These are phyloP conservation scores for Eragrostis tef DNA, from an alignment of 202 grass and related monocot species.

Conservation along the genomic window DNA sequence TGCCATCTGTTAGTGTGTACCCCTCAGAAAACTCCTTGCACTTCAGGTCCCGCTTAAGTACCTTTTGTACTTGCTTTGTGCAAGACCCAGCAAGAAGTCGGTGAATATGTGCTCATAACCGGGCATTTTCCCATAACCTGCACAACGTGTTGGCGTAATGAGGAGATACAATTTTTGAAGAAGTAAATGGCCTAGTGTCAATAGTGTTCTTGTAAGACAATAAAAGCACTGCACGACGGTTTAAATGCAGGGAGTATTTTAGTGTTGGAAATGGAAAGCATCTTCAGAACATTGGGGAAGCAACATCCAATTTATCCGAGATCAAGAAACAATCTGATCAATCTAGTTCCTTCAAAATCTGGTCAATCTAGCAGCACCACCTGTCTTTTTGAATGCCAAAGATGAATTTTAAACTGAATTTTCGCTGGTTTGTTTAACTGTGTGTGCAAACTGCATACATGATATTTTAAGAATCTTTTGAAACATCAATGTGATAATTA, in stretches of 20 bases:
- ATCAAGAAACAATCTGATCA: neutral
- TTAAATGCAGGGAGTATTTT: no score
- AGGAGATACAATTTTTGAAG: neutral
- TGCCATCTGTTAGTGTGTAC: neutral
- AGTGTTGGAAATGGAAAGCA: no score
- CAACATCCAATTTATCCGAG: no score
- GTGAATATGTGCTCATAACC: slow-evolving; percentile 73
- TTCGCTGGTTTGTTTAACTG: no score
- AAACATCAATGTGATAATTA: no score
- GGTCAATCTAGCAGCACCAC: neutral
- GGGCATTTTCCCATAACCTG: slow-evolving; percentile 86
- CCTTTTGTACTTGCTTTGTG: slow-evolving; percentile 64
- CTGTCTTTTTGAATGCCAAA: neutral
- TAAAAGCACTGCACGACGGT: no score
- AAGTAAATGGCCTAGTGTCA: slow-evolving; percentile 5
- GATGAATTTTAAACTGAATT: neutral
- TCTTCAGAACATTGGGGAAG: slow-evolving; percentile 1
- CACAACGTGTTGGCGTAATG: neutral
- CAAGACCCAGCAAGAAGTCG: slow-evolving; percentile 59
- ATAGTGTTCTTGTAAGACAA: neutral
- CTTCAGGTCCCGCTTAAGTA: slow-evolving; percentile 47
- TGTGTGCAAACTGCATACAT: no score
- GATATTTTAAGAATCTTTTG: no score
- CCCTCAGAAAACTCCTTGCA: slow-evolving; percentile 11
- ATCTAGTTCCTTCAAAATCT: no score